Conservation (phyloP, 2,329 filamentous ascomycete genomes). For the Hymenoscyphus fraxineus region DNA sequence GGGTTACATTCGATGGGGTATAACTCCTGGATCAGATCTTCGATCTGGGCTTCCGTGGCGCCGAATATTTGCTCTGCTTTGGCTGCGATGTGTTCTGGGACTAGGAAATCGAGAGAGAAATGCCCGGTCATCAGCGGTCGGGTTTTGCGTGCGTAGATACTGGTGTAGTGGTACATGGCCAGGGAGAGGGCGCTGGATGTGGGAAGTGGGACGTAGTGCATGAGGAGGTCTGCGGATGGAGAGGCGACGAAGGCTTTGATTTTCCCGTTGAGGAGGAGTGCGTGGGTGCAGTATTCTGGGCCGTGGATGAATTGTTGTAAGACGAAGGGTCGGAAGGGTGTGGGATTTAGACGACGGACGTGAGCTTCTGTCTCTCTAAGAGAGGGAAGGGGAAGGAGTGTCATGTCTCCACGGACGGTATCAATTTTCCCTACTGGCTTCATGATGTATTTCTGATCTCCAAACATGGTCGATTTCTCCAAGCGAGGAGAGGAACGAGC, state of each 20-base stretch:
- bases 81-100: neutral
- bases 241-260: constrained; percentile 66
- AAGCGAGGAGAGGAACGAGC: neutral
- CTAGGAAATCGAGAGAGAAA: constrained; percentile 66
- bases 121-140: constrained; percentile 61
- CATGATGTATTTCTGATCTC: constrained; percentile 54
- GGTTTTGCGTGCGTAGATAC: constrained; percentile 49
- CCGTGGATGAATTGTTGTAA: constrained; percentile 63
- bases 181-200: constrained; percentile 49
- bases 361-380: constrained; percentile 51
- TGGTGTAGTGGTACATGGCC: constrained; percentile 64
- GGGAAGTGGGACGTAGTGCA: constrained; percentile 63
- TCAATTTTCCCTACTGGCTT: constrained; percentile 64
- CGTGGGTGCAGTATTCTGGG: constrained; percentile 69
- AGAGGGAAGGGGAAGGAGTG: constrained; percentile 56
- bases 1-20: constrained; percentile 72
- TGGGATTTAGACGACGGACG: constrained; percentile 45
- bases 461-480: constrained; percentile 13
- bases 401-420: constrained; percentile 56
- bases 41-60: constrained; percentile 2
- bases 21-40: constrained; percentile 40
- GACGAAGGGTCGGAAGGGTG: constrained; percentile 51
- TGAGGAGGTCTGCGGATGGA: constrained; percentile 56
- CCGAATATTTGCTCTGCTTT: constrained; percentile 1
- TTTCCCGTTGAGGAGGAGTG: constrained; percentile 60